Evolutionary conservation across 1,284 basidiomycete species (phyloP).

Genomic region (Pterulicium gracile): DNA sequence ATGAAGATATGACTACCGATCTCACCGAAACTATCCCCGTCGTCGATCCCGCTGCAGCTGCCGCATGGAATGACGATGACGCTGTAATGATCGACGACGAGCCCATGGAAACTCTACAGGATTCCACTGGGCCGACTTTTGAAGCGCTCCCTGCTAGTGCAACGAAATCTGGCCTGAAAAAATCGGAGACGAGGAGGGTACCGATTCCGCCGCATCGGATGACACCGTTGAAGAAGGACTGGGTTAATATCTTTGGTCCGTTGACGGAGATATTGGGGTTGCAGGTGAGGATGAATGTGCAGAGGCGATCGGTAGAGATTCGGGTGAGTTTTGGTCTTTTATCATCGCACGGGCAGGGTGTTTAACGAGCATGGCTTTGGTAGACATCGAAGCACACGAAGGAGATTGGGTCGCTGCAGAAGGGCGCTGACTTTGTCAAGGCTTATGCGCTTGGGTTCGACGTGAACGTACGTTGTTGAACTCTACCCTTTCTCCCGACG

Average conservation of each 20-base stretch:
- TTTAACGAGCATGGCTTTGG: neutral
- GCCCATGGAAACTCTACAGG: slow-evolving; percentile 25
- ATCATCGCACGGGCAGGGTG: slow-evolving; percentile 1
- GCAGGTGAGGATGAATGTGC: slow-evolving; percentile 95
- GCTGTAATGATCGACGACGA: slow-evolving; percentile 55
- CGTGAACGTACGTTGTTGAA: slow-evolving; percentile 55
- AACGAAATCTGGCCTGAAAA: slow-evolving; percentile 36
- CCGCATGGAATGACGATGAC: slow-evolving; percentile 31
- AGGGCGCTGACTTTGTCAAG: slow-evolving; percentile 97
- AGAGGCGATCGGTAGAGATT: slow-evolving; percentile 82
- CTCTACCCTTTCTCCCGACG: slow-evolving; percentile 5
- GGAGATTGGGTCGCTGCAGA: slow-evolving; percentile 86
- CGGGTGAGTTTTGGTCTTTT: slow-evolving; percentile 49
- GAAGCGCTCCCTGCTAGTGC: slow-evolving; percentile 50
- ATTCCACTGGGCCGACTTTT: slow-evolving; percentile 49
- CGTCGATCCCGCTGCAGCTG: neutral
- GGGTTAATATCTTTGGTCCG: slow-evolving; percentile 95
- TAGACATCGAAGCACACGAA: slow-evolving; percentile 94
- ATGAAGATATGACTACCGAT: neutral
- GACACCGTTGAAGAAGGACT: slow-evolving; percentile 95
- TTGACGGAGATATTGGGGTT: slow-evolving; percentile 90
- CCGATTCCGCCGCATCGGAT: slow-evolving; percentile 94
- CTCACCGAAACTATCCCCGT: neutral
- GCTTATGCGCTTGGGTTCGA: slow-evolving; percentile 94
- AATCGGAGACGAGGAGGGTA: slow-evolving; percentile 75